Evolutionary conservation across 1,139 yeast genomes (phyloP), one percentile per base, ranked within the genome.

Genomic region (Saccharomyces pastorianus): DNA sequence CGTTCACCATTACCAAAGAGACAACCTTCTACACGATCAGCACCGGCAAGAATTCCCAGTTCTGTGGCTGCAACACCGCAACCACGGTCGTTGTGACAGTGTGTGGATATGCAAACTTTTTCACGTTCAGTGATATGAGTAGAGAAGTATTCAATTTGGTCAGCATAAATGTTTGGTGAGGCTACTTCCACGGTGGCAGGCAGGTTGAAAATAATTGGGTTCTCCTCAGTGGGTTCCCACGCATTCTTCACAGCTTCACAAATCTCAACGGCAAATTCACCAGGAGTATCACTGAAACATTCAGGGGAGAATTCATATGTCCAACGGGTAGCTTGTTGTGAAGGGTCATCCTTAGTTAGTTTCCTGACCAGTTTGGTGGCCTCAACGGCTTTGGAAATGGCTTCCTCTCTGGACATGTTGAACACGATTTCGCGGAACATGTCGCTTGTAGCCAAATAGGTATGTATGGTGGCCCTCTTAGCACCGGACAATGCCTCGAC

Each of bases 151-250:
- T 93, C 99, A 60, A 93, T 84, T 76, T 91, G 98, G 73, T 93
- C 98, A 53, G 98, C 99, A 66, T 89, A 93, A 47, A 91, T 84
- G 70, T 93, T 93, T 59, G 98, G 99, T 47, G 95, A 81, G 26
- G 96, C 76, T 80, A 91, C 87, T 75, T 93, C 99, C 42, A 93
- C 98, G n/a, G 99, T 93, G 46, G 99, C 98, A 9, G 99, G 99
- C 64, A 93, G 79, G 75, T 93, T 93, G 79, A 93, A 91, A 63
- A 93, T 89, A 64, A 93, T 89, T 57, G 96, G 96, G 61, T 81
- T 79, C 56, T 87, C 93, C 32, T 63, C 83, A 6, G 88, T 73
- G 52, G 98, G 98, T 57, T 76, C 90, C 99, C 99, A 93, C 7
- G 93, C 97, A 29, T 76, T 76, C 73, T 88, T 88, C 50, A 93